These are phyloP conservation scores for Primulina eburnea DNA, from an alignment of 257 asterid species.

Conservation along the genomic window DNA sequence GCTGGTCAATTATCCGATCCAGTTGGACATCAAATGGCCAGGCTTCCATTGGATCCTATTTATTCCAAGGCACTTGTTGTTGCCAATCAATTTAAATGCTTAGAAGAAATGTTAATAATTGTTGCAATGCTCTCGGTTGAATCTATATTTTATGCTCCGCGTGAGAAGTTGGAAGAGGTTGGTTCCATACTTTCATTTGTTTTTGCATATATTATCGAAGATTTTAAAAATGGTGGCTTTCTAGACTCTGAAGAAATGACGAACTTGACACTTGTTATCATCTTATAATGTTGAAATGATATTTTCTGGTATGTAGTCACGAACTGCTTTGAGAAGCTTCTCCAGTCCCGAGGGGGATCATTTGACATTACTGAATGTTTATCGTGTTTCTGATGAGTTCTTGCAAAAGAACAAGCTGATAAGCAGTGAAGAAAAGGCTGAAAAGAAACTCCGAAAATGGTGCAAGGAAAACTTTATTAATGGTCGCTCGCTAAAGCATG, in stretches of 20 bases:
- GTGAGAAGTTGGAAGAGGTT: conserved; percentile 97
- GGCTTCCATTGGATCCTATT: conserved; percentile 86
- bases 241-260: too few species aligned
- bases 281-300: background rate
- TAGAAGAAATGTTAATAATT: conserved; percentile 80
- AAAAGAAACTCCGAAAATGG: conserved; percentile 85
- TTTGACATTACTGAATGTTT: conserved; percentile 76
- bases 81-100: conserved; percentile 77
- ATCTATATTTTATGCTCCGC: conserved; percentile 85
- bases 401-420: conserved; percentile 54
- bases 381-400: conserved; percentile 69
- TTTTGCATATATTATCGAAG: background rate
- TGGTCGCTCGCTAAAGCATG: conserved; percentile 86
- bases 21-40: conserved; percentile 85
- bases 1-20: conserved; percentile 74
- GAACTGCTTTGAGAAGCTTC: conserved; percentile 73
- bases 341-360: conserved; percentile 92
- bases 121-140: conserved; percentile 94
- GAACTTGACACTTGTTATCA: too few species aligned
- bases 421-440: conserved; percentile 60
- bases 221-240: background rate
- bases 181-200: conserved; percentile 3
- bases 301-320: conserved; percentile 48
- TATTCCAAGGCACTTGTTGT: conserved; percentile 82
- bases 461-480: conserved; percentile 89